phyloP scores from a whole-genome alignment of 73 alveolate species.

The Blepharisma japonicum region DNA sequence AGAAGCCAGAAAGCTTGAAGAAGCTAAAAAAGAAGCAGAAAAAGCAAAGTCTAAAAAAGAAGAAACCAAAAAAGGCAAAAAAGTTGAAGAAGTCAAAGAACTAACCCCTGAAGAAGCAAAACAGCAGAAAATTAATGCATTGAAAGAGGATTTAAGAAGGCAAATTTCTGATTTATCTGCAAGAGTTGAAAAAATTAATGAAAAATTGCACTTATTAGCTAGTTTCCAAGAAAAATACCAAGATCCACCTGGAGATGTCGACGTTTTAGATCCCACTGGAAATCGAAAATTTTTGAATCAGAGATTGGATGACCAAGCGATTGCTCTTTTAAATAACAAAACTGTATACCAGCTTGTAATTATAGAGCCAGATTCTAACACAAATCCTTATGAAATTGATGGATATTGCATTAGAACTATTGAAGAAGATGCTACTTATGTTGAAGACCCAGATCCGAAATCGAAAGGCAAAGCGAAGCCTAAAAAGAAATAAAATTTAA shows the following conservation, averaged over 20 bases:
- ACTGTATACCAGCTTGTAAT: neutral
- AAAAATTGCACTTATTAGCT: neutral
- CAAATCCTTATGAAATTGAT: neutral
- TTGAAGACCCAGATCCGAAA: constrained; percentile 8
- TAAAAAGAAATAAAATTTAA: too few species aligned
- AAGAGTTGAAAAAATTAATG: neutral
- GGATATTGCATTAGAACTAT: neutral
- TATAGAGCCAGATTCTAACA: neutral
- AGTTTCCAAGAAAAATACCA: neutral
- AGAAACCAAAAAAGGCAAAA: constrained; percentile 1
- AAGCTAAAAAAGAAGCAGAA: neutral
- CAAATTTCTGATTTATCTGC: neutral
- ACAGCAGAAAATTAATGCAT: neutral
- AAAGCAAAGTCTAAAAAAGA: neutral
- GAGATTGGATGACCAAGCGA: neutral
- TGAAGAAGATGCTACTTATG: neutral
- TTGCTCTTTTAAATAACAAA: neutral
- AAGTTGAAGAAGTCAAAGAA: constrained; percentile 9
- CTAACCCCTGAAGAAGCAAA: neutral
- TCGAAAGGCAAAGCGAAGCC: too few species aligned
- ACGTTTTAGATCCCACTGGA: neutral
- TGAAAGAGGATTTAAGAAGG: constrained; percentile 2
- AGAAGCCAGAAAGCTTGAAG: neutral
- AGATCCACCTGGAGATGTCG: neutral
- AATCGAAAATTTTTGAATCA: neutral